phyloP scores from a whole-genome alignment of 2,329 filamentous ascomycete species.

The Colletotrichum australisinense region DNA sequence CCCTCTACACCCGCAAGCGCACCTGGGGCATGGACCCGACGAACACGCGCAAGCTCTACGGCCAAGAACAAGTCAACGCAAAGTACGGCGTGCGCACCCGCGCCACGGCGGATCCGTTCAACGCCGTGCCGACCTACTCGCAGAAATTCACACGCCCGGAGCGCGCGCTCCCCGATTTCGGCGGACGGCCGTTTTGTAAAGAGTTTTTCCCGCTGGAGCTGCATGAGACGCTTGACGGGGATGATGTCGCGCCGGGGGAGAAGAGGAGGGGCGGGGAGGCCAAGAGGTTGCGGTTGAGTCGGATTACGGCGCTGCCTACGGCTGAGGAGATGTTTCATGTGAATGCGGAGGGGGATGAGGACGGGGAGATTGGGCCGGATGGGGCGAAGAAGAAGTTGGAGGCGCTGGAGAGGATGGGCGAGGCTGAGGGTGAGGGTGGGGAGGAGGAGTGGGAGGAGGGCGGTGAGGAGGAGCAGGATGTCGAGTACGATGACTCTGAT shows the following conservation, averaged over 20 bases:
- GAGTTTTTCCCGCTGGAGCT: conserved; percentile 69
- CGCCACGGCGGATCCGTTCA: conserved; percentile 68
- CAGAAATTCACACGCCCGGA: conserved; percentile 64
- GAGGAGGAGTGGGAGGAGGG: conserved; percentile 61
- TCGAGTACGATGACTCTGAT: conserved; percentile 67
- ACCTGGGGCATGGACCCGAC: conserved; percentile 47
- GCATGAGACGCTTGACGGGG: conserved; percentile 64
- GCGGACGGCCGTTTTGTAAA: conserved; percentile 59
- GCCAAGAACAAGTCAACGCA: conserved; percentile 69
- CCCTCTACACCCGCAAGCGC: conserved; percentile 67
- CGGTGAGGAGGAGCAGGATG: conserved; percentile 59
- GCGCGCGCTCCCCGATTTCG: conserved; percentile 65
- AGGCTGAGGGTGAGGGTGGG: conserved; percentile 61
- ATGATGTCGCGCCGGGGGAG: conserved; percentile 44
- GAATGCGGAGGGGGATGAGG: conserved; percentile 43
- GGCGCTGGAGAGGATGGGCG: conserved; percentile 57
- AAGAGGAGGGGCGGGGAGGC: conserved; percentile 47
- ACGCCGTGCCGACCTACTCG: conserved; percentile 68
- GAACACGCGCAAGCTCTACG: conserved; percentile 58
- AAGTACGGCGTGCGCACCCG: conserved; percentile 65
- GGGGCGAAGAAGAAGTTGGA: conserved; percentile 53
- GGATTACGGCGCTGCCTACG: conserved; percentile 59
- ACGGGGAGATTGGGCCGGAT: conserved; percentile 41
- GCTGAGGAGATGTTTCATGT: conserved; percentile 63
- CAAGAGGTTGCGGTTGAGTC: conserved; percentile 59